phyloP scores from a whole-genome alignment of 345 rosid genomes.

The Syzygium jambos region DNA sequence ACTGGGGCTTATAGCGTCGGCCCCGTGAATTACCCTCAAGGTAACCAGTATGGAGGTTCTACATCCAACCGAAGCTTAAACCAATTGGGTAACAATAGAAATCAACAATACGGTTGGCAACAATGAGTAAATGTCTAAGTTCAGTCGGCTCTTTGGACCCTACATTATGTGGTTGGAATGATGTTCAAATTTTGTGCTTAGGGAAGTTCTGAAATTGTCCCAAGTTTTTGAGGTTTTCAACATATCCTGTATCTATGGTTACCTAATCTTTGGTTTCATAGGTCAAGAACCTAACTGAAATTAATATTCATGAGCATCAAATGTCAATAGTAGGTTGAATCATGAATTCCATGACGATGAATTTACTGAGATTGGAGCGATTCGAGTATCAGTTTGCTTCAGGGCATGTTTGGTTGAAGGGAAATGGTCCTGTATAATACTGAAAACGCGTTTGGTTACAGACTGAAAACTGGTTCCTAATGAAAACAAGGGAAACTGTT shows the following conservation, averaged over 20 bases:
- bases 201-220: not conserved
- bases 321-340: not conserved
- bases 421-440: not conserved
- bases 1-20: slow-evolving; percentile 17
- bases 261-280: not conserved
- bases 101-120: slow-evolving; percentile 33
- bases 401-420: not conserved
- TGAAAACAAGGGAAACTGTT: not conserved
- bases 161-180: not conserved
- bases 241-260: not conserved
- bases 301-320: not conserved
- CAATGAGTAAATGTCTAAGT: not conserved
- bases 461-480: not conserved
- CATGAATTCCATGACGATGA: not conserved
- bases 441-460: not conserved
- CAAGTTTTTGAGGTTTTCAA: not conserved
- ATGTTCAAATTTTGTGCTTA: not conserved
- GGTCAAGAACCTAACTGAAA: not conserved
- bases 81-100: slow-evolving; percentile 33
- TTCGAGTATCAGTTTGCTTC: not conserved
- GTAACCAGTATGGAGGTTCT: slow-evolving; percentile 21
- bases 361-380: not conserved
- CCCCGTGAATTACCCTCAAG: slow-evolving; percentile 22
- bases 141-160: not conserved
- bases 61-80: slow-evolving; percentile 23